These are phyloP conservation scores for Blastomyces emzantsi DNA, from an alignment of 2,329 filamentous ascomycete genomes.

Conservation along the genomic window DNA sequence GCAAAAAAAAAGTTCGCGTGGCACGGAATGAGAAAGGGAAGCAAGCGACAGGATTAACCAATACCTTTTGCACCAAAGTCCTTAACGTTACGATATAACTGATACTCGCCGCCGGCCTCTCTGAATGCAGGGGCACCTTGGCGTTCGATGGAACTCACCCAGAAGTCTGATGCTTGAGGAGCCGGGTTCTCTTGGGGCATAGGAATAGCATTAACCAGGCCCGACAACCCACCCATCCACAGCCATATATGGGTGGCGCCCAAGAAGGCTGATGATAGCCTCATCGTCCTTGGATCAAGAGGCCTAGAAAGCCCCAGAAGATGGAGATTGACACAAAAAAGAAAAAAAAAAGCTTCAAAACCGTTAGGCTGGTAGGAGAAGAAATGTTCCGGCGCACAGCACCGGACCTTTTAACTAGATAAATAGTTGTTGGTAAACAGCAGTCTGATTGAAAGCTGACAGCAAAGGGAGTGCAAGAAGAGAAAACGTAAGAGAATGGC, in stretches of 20 bases:
- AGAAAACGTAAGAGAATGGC: background rate
- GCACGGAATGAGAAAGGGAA: conserved; percentile 13
- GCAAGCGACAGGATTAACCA: conserved; percentile 25
- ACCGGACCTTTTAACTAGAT: background rate
- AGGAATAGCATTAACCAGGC: conserved; percentile 28
- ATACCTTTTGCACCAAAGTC: conserved; percentile 65
- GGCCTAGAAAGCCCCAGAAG: background rate
- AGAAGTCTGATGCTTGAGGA: conserved; percentile 43
- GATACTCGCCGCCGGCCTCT: conserved; percentile 44
- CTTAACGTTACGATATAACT: conserved; percentile 67
- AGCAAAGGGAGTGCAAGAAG: background rate
- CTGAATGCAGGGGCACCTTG: conserved; percentile 61
- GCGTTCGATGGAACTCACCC: conserved; percentile 60
- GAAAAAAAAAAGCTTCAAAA: background rate
- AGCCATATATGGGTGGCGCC: conserved; percentile 26
- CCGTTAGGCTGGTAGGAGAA: background rate
- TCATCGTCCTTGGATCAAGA: background rate
- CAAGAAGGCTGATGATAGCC: background rate
- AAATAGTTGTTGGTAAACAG: background rate
- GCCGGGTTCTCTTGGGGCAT: conserved; percentile 17
- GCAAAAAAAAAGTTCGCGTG: conserved; percentile 30
- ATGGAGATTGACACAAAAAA: background rate
- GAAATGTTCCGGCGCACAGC: background rate
- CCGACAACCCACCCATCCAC: conserved; percentile 23
- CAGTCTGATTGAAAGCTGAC: background rate